Conservation (phyloP, 139 green algal species). For the Micromonas commoda region DNA sequence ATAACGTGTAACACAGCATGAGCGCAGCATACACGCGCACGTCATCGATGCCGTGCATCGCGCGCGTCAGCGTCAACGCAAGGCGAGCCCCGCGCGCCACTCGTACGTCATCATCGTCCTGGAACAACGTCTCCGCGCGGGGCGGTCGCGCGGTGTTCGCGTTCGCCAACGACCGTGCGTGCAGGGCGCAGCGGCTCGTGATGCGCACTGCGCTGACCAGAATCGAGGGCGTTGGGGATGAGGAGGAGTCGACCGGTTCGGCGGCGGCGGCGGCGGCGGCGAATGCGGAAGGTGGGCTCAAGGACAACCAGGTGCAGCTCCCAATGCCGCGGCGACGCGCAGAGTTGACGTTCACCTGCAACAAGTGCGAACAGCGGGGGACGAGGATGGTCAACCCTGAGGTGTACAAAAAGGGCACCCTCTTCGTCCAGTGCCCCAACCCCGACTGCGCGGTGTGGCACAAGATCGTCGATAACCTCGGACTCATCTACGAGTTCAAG, state of each 20-base stretch:
- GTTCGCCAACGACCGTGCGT: no score
- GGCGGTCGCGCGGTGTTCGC: no score
- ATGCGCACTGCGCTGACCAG: neutral
- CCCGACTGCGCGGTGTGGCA: constrained; percentile 14
- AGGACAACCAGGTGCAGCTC: neutral
- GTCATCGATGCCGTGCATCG: no score
- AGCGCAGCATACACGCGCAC: no score
- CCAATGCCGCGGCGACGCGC: neutral
- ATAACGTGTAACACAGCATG: no score
- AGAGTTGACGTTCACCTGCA: constrained; percentile 18
- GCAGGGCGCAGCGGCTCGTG: no score
- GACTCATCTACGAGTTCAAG: constrained; percentile 10
- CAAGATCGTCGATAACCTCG: constrained; percentile 22
- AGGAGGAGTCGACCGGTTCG: neutral
- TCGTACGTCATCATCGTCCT: no score
- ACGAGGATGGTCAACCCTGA: constrained; percentile 1
- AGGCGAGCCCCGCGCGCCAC: no score
- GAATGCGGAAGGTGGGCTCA: neutral
- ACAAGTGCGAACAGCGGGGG: neutral
- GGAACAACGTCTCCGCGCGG: no score
- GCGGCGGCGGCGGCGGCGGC: no score
- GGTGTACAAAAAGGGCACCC: neutral
- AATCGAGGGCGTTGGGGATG: neutral
- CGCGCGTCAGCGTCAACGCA: no score
- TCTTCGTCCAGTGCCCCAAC: constrained; percentile 14